Base-by-base conservation (phyloP, 179 eudicot genomes). In the Dionaea muscipula region DNA sequence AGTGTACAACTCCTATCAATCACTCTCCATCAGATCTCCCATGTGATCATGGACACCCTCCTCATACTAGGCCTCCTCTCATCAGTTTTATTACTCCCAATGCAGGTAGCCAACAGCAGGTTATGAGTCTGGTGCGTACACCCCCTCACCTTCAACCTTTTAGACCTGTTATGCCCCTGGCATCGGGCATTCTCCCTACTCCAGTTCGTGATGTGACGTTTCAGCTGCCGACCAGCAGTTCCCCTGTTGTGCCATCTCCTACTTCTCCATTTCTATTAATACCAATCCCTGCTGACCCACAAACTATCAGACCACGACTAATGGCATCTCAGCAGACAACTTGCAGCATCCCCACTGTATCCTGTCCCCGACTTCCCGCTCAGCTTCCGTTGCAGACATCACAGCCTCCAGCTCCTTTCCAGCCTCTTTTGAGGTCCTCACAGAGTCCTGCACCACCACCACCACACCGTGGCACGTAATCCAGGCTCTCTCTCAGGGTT, bases 91-190 rank as follows among this genome's bases (percentile, higher is more conserved):
- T 52, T 28, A 59, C 67, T 24, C 61, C 64, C 46, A 41, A 59
- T 39, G 50, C 24, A 14, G 60, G 57, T 25, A 62, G 51, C 33
- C 79, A 64, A 48, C 79, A 64, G 52, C 75, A 52, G 47, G 48
- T 35, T 28, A 57, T 62, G 28, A 63, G 67, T 55, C 71, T 72
- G 52, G 35, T 67, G 24, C 81, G 70, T 55, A 68, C 72, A 52
- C 69, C 72, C 38, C 84, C 84, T 26, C 80, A 75, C 55, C 68
- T 72, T 47, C 83, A 68, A 31, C 59, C 68, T 39, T 74, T 68
- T 56, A 67, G 69, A 18, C 63, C 62, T 19, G 20, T 61, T 26
- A 38, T 21, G 28, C 43, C 31, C 19, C 8, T 16, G 31, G 5
- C 49, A 2, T 49, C 33, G 7, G 17, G 31, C 36, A 41, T 12